phyloP scores from a whole-genome alignment of 1,284 basidiomycete genomes.

The Trametes sp. region DNA sequence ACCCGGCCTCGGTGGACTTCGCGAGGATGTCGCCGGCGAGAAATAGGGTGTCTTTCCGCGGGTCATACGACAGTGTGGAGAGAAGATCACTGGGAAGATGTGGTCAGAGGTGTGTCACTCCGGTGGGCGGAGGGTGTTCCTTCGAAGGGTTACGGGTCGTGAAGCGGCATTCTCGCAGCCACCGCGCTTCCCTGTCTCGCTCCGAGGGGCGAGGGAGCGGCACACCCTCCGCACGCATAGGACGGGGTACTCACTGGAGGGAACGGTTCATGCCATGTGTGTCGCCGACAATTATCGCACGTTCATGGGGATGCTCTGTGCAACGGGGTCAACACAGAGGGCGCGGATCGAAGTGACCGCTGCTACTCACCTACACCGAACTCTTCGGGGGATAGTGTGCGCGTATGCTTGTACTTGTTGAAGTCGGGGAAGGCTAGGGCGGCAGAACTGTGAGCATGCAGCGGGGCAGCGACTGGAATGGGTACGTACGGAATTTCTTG shows the following conservation, averaged over 20 bases:
- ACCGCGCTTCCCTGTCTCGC: constrained; percentile 5
- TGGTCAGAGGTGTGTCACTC: not conserved
- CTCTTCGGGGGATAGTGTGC: constrained; percentile 52
- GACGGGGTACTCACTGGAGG: constrained; percentile 60
- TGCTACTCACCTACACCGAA: constrained; percentile 58
- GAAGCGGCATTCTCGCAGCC: constrained; percentile 4
- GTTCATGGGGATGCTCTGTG: constrained; percentile 58
- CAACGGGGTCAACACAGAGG: not conserved
- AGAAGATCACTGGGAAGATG: constrained; percentile 62
- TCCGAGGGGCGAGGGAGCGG: constrained; percentile 10
- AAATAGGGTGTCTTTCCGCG: constrained; percentile 70
- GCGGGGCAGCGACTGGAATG: not conserved
- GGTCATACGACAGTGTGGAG: constrained; percentile 63
- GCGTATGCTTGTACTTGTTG: constrained; percentile 51
- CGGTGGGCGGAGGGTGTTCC: constrained; percentile 1
- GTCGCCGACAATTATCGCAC: constrained; percentile 82
- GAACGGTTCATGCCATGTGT: constrained; percentile 82
- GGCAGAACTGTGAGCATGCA: not conserved
- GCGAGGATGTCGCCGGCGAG: constrained; percentile 85
- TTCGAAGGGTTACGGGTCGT: not conserved
- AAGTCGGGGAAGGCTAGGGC: constrained; percentile 61
- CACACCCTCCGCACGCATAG: constrained; percentile 7
- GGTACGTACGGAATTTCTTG: constrained; percentile 26
- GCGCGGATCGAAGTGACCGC: constrained; percentile 3
- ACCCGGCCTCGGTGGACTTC: constrained; percentile 68